These are phyloP conservation scores for barley (Hordeum vulgare) DNA, from an alignment of 176 grass and related monocot species.

Conservation along the genomic window MorexV3_pseudomolecules_assembly NC_058522.1:446216877-446217376, in stretches of 20 bases:
- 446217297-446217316: conserved; percentile 84
- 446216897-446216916: conserved; percentile 6
- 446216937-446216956: neutral
- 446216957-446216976: conserved; percentile 3
- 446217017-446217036: neutral
- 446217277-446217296: conserved; percentile 91
- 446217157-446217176: too few species aligned
- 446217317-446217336: conserved; percentile 38
- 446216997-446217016: neutral
- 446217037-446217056: neutral
- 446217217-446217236: conserved; percentile 12
- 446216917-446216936: neutral
- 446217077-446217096: conserved; percentile 98
- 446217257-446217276: conserved; percentile 93
- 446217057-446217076: conserved; percentile 70
- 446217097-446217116: conserved; percentile 85
- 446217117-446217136: conserved; percentile 78
- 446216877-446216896: conserved; percentile 17
- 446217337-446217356: neutral
- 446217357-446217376: conserved; percentile 2
- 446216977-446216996: neutral
- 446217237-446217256: conserved; percentile 60
- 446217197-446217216: neutral
- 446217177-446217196: neutral
- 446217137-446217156: neutral